These are phyloP conservation scores for Saccharomycopsis sp. DNA, from an alignment of 805 yeast genomes.

Conservation along the genomic window DNA sequence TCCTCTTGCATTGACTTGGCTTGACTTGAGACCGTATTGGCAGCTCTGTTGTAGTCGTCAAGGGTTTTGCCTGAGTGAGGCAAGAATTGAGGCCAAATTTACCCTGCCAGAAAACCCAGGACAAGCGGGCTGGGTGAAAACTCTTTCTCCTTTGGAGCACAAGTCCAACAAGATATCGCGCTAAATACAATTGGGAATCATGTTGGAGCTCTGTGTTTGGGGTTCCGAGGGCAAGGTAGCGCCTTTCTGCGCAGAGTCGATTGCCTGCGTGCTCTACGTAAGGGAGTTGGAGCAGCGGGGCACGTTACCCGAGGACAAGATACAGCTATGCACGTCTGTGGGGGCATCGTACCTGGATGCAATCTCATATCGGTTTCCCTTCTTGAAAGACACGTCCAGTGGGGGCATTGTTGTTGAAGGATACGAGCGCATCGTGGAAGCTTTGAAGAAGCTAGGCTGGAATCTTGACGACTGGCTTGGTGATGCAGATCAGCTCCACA, in stretches of 20 bases:
- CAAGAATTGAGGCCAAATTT: too few species aligned
- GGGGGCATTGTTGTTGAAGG: conserved; percentile 10
- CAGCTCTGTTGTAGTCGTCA: too few species aligned
- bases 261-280: conserved; percentile 15
- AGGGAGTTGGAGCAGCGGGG: conserved; percentile 2
- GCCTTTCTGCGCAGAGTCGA: conserved; percentile 13
- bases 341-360: conserved; percentile 4
- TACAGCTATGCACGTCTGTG: conserved; percentile 8
- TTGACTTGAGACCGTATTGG: too few species aligned
- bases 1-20: too few species aligned
- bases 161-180: too few species aligned
- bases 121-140: too few species aligned
- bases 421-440: conserved; percentile 8
- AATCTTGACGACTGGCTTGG: conserved; percentile 6
- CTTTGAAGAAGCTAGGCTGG: conserved; percentile 8
- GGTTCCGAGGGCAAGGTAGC: conserved; percentile 14
- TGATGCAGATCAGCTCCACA: conserved; percentile 4
- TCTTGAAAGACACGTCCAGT: conserved; percentile 9
- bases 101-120: too few species aligned
- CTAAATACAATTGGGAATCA: too few species aligned
- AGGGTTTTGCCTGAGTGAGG: too few species aligned
- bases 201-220: conserved; percentile 16
- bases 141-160: too few species aligned
- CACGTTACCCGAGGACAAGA: not conserved
- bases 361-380: conserved; percentile 13